phyloP scores from a whole-genome alignment of 768 basidiomycete genomes.

The Pleurotus ostreatus region DNA sequence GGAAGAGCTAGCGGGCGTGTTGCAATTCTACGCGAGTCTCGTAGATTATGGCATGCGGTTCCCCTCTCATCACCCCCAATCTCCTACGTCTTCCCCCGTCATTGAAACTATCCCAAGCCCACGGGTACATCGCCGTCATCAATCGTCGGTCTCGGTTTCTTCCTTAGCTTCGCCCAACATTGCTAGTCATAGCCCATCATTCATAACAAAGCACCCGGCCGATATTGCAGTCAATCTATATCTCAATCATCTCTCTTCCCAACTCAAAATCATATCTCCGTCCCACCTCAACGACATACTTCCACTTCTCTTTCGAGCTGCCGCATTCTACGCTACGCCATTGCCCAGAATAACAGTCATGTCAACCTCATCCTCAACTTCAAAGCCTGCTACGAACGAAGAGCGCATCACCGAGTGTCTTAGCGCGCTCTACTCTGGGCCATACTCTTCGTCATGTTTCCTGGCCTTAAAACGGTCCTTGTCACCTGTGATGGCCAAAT shows the following conservation, averaged over 20 bases:
- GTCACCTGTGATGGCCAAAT: constrained; percentile 36
- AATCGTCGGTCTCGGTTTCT: constrained; percentile 55
- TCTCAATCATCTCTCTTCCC: constrained; percentile 56
- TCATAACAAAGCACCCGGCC: constrained; percentile 42
- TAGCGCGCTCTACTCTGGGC: constrained; percentile 54
- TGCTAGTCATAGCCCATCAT: constrained; percentile 10
- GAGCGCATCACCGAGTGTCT: constrained; percentile 55
- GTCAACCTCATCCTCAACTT: constrained; percentile 28
- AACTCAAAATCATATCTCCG: constrained; percentile 56
- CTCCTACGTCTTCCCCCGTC: constrained; percentile 28
- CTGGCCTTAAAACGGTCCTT: constrained; percentile 57
- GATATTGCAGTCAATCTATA: constrained; percentile 64
- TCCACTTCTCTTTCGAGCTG: constrained; percentile 69
- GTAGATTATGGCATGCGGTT: constrained; percentile 50
- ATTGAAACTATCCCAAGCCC: constrained; percentile 26
- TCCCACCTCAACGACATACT: constrained; percentile 51
- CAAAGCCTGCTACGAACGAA: constrained; percentile 32
- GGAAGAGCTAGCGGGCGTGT: constrained; percentile 48
- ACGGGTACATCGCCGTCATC: constrained; percentile 51
- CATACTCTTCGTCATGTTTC: constrained; percentile 64
- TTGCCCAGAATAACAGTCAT: constrained; percentile 65
- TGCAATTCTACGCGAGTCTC: constrained; percentile 57
- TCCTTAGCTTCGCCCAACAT: constrained; percentile 30
- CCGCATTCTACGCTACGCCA: constrained; percentile 61
- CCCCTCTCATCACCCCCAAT: constrained; percentile 14